Evolutionary conservation across 2,329 filamentous ascomycete species (phyloP).

Genomic region (Zarea fungicola): DNA sequence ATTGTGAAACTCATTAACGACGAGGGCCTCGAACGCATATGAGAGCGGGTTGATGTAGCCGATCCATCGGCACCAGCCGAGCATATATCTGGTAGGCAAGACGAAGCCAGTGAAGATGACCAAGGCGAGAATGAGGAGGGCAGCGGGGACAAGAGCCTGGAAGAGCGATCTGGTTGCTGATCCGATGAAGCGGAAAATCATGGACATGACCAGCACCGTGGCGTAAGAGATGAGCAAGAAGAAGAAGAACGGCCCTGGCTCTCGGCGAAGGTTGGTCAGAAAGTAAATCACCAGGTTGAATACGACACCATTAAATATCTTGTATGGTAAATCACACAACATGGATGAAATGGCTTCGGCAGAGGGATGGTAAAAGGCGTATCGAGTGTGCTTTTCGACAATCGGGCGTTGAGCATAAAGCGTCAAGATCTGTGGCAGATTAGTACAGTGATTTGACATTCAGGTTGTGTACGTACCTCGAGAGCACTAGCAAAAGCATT

Average conservation of each 20-base stretch:
- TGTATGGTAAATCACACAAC: constrained; percentile 81
- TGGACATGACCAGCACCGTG: constrained; percentile 73
- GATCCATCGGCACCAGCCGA: constrained; percentile 77
- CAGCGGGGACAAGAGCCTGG: constrained; percentile 56
- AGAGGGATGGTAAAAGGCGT: constrained; percentile 84
- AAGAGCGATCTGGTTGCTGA: constrained; percentile 66
- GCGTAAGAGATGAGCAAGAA: constrained; percentile 73
- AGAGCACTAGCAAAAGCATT: constrained; percentile 78
- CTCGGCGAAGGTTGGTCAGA: constrained; percentile 73
- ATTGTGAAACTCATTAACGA: constrained; percentile 76
- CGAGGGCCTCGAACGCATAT: constrained; percentile 74
- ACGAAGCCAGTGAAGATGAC: constrained; percentile 69
- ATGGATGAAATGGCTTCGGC: constrained; percentile 85
- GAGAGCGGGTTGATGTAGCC: constrained; percentile 74
- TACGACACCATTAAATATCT: constrained; percentile 66
- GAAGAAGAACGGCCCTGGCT: constrained; percentile 76
- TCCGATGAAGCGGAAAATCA: constrained; percentile 80
- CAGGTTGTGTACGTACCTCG: constrained; percentile 60
- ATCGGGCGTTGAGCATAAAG: constrained; percentile 86
- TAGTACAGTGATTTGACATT: no score
- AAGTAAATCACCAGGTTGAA: constrained; percentile 86
- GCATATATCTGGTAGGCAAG: constrained; percentile 63
- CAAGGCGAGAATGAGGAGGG: constrained; percentile 58
- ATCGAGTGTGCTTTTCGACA: constrained; percentile 82
- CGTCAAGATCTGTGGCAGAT: constrained; percentile 74